Conservation (phyloP, 2,329 filamentous ascomycete species). For the Chaetomiaceae sp. region DNA sequence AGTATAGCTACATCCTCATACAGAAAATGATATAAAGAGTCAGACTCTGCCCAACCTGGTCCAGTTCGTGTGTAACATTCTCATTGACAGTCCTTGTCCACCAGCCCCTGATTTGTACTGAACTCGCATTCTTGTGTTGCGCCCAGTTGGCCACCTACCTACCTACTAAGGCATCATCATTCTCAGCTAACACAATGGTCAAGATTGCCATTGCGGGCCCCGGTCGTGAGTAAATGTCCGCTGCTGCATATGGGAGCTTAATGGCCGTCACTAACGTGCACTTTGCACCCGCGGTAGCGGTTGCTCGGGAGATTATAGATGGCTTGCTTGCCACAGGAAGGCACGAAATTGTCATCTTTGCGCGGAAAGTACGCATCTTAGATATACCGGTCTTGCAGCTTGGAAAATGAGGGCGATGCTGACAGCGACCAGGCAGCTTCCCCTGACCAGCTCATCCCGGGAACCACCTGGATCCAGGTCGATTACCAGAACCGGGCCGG, state of each 20-base stretch:
- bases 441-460: slow-evolving; percentile 3
- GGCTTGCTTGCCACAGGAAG: slow-evolving; percentile 11
- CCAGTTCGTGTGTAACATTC: no score
- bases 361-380: slow-evolving; percentile 7
- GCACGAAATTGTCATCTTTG: slow-evolving; percentile 15
- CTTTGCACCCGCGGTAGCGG: not conserved
- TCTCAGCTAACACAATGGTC: slow-evolving; percentile 8
- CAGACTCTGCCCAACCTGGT: no score
- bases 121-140: no score
- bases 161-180: not conserved
- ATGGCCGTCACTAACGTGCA: not conserved
- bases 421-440: slow-evolving; percentile 7
- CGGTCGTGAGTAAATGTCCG: slow-evolving; percentile 5
- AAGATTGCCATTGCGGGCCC: slow-evolving; percentile 16
- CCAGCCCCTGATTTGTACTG: no score
- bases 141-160: no score
- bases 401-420: no score
- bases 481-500: slow-evolving; percentile 19
- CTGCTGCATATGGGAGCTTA: not conserved
- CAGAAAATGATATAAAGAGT: no score
- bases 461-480: slow-evolving; percentile 13
- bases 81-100: no score
- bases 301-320: slow-evolving; percentile 15
- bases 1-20: no score
- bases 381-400: no score